Conservation (phyloP, 352 stramenopile species). For the Phytophthora fragariaefolia region DNA sequence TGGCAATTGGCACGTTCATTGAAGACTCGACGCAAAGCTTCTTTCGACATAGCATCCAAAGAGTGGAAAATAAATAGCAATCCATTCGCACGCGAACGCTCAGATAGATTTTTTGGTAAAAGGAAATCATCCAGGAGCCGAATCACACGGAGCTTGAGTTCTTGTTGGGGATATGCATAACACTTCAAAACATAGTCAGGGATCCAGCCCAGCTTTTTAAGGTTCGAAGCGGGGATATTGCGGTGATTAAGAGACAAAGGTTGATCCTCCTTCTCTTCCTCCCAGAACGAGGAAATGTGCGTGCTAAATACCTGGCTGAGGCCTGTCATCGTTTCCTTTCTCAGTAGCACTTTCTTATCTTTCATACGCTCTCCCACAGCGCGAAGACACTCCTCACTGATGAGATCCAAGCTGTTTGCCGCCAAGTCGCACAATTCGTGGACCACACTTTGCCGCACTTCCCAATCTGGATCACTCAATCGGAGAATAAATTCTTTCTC, state of each 20-base stretch:
- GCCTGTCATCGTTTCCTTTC: constrained; percentile 91
- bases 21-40: constrained; percentile 77
- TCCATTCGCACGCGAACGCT: constrained; percentile 62
- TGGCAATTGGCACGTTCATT: constrained; percentile 68
- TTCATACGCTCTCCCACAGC: constrained; percentile 89
- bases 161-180: constrained; percentile 86
- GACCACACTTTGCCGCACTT: constrained; percentile 79
- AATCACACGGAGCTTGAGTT: constrained; percentile 82
- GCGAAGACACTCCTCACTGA: constrained; percentile 72
- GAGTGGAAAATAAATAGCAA: constrained; percentile 77
- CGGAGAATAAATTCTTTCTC: constrained; percentile 80
- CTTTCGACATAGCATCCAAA: constrained; percentile 66
- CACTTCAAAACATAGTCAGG: constrained; percentile 88
- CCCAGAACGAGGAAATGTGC: constrained; percentile 73
- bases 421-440: constrained; percentile 87
- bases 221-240: constrained; percentile 40
- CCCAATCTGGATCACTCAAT: constrained; percentile 83
- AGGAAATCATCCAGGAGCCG: constrained; percentile 88
- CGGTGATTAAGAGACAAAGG: constrained; percentile 33
- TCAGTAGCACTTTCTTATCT: constrained; percentile 80
- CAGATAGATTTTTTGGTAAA: constrained; percentile 68
- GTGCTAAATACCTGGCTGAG: constrained; percentile 82
- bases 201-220: constrained; percentile 84
- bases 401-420: constrained; percentile 66
- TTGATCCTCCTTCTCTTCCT: constrained; percentile 28